Conservation (phyloP, 2,329 filamentous ascomycete species). For the Zasmidium angulare region DNA sequence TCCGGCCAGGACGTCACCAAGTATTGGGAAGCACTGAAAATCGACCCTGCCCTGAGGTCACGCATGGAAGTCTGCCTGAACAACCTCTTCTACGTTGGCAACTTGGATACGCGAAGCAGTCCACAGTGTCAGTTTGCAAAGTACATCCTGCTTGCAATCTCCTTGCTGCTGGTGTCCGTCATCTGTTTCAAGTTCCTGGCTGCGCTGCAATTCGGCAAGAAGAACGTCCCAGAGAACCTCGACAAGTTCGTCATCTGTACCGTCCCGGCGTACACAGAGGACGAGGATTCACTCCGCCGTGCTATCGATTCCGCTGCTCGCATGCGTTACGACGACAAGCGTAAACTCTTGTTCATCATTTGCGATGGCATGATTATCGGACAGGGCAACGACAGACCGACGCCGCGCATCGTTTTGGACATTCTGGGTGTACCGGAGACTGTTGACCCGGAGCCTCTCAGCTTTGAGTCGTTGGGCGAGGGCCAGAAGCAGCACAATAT, state of each 20-base stretch:
- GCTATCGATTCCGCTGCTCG: slow-evolving; percentile 94
- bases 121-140: slow-evolving; percentile 79
- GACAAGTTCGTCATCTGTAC: slow-evolving; percentile 99
- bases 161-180: slow-evolving; percentile 73
- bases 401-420: slow-evolving; percentile 91
- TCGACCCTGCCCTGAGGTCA: slow-evolving; percentile 57
- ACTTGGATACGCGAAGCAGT: slow-evolving; percentile 88
- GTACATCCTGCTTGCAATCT: slow-evolving; percentile 85
- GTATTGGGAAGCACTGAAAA: slow-evolving; percentile 70
- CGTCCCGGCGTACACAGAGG: slow-evolving; percentile 96
- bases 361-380: slow-evolving; percentile 99
- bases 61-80: slow-evolving; percentile 83
- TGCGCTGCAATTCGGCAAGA: slow-evolving; percentile 87
- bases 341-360: slow-evolving; percentile 87
- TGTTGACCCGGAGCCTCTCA: slow-evolving; percentile 91
- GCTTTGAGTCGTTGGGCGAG: slow-evolving; percentile 94
- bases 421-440: slow-evolving; percentile 93
- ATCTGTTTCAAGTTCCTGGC: slow-evolving; percentile 97
- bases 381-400: slow-evolving; percentile 94
- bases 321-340: slow-evolving; percentile 98
- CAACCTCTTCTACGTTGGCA: slow-evolving; percentile 91
- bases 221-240: slow-evolving; percentile 90
- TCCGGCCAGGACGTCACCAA: slow-evolving; percentile 80
- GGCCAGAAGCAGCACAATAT: slow-evolving; percentile 98
- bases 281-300: slow-evolving; percentile 93